A percentile compares a stretch with the other conserved stretches of the same genome.
Conservation (phyloP, 805 yeast species). For the Kodamaea sagamina region DNA sequence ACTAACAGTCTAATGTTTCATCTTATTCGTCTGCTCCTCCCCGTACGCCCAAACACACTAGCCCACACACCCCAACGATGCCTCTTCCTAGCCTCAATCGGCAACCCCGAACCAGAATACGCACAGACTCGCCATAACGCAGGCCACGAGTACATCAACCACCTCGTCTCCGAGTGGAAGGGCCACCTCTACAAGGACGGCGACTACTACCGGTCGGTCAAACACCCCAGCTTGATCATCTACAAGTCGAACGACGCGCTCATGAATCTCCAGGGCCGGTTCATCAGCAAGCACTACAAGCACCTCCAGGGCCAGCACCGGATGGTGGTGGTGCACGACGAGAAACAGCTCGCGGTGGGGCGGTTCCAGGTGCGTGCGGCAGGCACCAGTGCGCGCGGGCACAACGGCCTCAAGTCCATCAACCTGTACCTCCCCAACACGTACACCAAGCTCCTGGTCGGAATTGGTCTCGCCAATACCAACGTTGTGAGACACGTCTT, state of each 20-base stretch:
- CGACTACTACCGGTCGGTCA: slow-evolving; percentile 13
- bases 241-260: slow-evolving; percentile 54
- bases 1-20: too few species aligned
- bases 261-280: slow-evolving; percentile 75
- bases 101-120: slow-evolving; percentile 72
- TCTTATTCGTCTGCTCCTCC: neutral
- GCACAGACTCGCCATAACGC: slow-evolving; percentile 73
- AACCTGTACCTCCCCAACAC: slow-evolving; percentile 46
- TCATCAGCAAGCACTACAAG: slow-evolving; percentile 52
- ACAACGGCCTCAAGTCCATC: slow-evolving; percentile 75
- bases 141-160: slow-evolving; percentile 60
- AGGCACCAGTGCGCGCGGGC: slow-evolving; percentile 72
- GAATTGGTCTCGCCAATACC: slow-evolving; percentile 71
- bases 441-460: slow-evolving; percentile 70
- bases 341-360: slow-evolving; percentile 67
- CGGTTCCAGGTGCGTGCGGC: slow-evolving; percentile 61
- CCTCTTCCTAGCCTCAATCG: slow-evolving; percentile 55
- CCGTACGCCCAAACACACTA: slow-evolving; percentile 2
- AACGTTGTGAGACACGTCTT: slow-evolving; percentile 66
- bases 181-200: slow-evolving; percentile 15
- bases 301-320: slow-evolving; percentile 31
- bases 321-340: slow-evolving; percentile 75
- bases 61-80: slow-evolving; percentile 14
- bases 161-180: slow-evolving; percentile 28
- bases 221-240: slow-evolving; percentile 26